Evolutionary conservation across 1,284 basidiomycete genomes (phyloP).

Genomic region (Ganoderma resinaceum): DNA sequence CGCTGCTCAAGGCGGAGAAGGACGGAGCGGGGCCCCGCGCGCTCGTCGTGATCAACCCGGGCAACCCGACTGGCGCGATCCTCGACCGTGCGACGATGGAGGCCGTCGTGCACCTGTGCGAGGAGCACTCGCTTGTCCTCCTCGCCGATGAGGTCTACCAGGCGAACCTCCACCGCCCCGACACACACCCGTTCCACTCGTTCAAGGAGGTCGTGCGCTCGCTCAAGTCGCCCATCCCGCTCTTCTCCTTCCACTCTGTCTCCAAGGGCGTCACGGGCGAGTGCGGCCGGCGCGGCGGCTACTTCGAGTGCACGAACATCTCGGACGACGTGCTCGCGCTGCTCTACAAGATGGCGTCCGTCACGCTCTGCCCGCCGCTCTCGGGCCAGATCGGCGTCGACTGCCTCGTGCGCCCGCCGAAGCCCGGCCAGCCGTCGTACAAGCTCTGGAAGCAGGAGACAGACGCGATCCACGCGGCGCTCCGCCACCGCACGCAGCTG

Average conservation of each 20-base stretch:
- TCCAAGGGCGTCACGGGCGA: conserved; percentile 95
- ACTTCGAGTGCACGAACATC: conserved; percentile 91
- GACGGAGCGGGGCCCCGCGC: conserved; percentile 78
- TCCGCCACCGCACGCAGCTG: conserved; percentile 72
- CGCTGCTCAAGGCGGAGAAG: conserved; percentile 71
- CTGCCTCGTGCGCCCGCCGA: conserved; percentile 87
- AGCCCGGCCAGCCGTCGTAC: conserved; percentile 78
- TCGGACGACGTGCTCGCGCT: conserved; percentile 77
- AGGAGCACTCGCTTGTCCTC: conserved; percentile 85
- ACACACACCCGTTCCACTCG: conserved; percentile 81
- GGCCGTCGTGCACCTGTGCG: conserved; percentile 81
- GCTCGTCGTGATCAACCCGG: conserved; percentile 95
- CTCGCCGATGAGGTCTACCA: conserved; percentile 98
- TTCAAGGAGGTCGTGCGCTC: conserved; percentile 88
- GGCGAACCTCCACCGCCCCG: conserved; percentile 81
- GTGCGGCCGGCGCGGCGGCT: conserved; percentile 93
- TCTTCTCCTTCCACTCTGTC: conserved; percentile 95
- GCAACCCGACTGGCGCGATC: conserved; percentile 92
- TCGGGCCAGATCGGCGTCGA: conserved; percentile 93
- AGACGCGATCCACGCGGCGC: conserved; percentile 75
- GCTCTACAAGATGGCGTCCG: conserved; percentile 95
- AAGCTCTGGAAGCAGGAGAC: conserved; percentile 84
- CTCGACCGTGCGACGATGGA: conserved; percentile 77
- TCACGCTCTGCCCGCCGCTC: conserved; percentile 88
- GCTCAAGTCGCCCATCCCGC: conserved; percentile 70